Conservation (phyloP, 345 rosid genomes). For the Citrus mangshanensis region DNA sequence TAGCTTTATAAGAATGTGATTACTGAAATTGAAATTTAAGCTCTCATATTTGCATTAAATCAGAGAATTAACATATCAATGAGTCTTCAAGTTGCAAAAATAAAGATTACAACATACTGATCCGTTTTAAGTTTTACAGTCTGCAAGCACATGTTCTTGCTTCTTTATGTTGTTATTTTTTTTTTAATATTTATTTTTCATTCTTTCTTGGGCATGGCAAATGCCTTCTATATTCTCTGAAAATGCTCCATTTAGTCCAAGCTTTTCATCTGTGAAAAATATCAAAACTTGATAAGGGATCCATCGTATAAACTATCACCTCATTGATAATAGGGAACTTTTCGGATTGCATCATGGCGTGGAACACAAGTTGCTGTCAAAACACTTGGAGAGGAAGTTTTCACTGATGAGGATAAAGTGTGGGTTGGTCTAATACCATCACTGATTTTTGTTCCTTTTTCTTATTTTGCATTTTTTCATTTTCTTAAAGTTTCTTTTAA, state of each 20-base stretch:
- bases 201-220: neutral
- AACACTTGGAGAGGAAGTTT: constrained; percentile 70
- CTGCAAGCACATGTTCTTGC: neutral
- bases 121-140: neutral
- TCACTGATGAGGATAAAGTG: constrained; percentile 72
- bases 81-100: no score
- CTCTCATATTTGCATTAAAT: neutral
- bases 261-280: neutral
- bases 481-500: neutral
- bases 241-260: neutral
- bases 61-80: neutral
- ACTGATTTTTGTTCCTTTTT: neutral
- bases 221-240: neutral
- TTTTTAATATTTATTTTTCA: neutral
- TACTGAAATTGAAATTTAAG: neutral
- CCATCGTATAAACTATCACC: neutral
- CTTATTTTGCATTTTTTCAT: neutral
- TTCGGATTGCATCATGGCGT: constrained; percentile 76
- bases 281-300: neutral
- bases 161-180: neutral
- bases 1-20: neutral
- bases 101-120: neutral
- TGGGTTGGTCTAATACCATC: constrained; percentile 35
- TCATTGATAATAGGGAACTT: constrained; percentile 54
- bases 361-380: constrained; percentile 85